Evolutionary conservation across 352 stramenopile genomes (phyloP), one percentile per base, ranked within the genome.

Genomic region (Globisporangium yorkense): DNA sequence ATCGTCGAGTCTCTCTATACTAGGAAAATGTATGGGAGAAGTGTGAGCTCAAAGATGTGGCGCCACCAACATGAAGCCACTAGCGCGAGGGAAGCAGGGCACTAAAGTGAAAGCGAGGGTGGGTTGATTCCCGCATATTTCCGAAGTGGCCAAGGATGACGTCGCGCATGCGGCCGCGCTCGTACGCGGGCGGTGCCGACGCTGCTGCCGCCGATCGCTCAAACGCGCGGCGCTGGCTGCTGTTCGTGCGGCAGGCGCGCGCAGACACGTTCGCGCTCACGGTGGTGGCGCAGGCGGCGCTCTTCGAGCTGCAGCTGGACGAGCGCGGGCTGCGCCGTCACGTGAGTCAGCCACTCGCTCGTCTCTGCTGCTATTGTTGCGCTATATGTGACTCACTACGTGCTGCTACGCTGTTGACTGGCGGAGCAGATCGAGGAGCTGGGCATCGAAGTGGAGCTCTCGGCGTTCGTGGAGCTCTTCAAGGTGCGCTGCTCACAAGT

Each of bases 401-500:
- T 37, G 33, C 33, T 18, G 37, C 35, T 31, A 20, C 10, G 43
- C 6, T n/a, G 13, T 13, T 40, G 15, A 37, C n/a, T 44, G 31
- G 15, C 18, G 15, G 27, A n/a, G 10, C 31, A 89, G 77, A 81
- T 72, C 29, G 74, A 87, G 15, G 77, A 87, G 35, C 40, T 89
- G 47, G 80, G 77, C 0, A 57, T 89, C 1, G 77, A 89, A 37
- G 68, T 87, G 10, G 56, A 74, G 0, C 9, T 53, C 8, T 2
- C 48, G 0, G 64, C 59, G 35, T 87, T 88, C 37, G 60, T 51
- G 39, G 55, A 59, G 40, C 50, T 85, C 43, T 45, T 89, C 5
- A 6, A 66, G 60, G 77, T 84, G 37, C n/a, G 46, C 29, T 13
- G 18, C 27, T 44, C 18, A 3, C 27, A 48, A 24, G n/a, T 16